Evolutionary conservation across 768 basidiomycete species (phyloP).

Genomic region (Auricularia sp.): DNA sequence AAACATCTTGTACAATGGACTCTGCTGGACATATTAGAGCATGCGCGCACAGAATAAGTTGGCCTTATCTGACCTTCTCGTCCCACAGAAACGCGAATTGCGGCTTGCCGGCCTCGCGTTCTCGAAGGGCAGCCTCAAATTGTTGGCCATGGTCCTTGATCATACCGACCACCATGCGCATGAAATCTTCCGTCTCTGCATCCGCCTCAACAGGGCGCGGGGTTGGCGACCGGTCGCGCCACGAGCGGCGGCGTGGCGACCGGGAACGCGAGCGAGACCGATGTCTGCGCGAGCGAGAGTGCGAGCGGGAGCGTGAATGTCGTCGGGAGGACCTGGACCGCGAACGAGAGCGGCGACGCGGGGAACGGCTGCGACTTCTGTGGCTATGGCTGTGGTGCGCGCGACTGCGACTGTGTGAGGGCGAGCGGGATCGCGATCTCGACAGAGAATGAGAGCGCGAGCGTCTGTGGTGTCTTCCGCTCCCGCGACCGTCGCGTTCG

Average conservation of each 20-base stretch:
- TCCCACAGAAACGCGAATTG: constrained; percentile 69
- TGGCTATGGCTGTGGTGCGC: constrained; percentile 25
- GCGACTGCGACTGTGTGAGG: constrained; percentile 44
- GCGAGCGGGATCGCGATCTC: constrained; percentile 32
- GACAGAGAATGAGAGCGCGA: not conserved
- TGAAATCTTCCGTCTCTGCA: constrained; percentile 72
- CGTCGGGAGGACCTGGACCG: constrained; percentile 21
- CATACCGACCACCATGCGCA: constrained; percentile 77
- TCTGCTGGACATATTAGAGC: constrained; percentile 30
- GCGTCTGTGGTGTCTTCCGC: not conserved
- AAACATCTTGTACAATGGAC: constrained; percentile 63
- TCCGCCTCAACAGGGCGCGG: constrained; percentile 44
- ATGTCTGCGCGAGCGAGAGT: constrained; percentile 28
- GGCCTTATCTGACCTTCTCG: constrained; percentile 18
- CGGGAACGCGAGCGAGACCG: constrained; percentile 13
- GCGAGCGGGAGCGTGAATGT: constrained; percentile 29
- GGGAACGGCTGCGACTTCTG: constrained; percentile 11
- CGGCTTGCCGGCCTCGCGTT: constrained; percentile 69
- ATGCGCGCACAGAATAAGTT: not conserved
- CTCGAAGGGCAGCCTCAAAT: constrained; percentile 65
- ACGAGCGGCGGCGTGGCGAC: constrained; percentile 1
- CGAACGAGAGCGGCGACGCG: constrained; percentile 24
- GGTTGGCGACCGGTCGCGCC: constrained; percentile 10
- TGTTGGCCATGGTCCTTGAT: constrained; percentile 70
- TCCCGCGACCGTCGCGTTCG: not conserved